Base-by-base conservation (phyloP, 1,139 yeast genomes). In the Pichia sorboxylosa region DNA sequence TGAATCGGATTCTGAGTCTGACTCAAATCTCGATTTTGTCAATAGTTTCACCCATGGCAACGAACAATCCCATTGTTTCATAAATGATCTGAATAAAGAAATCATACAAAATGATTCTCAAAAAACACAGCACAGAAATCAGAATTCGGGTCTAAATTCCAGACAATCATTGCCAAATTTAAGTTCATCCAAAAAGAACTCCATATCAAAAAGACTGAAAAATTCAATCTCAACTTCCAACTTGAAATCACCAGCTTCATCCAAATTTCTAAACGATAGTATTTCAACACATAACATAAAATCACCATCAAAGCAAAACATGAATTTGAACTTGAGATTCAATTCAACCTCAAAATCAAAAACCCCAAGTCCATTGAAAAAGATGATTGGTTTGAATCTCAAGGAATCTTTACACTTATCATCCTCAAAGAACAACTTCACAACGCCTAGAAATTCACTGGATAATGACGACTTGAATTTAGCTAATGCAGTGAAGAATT, bases 291-390 rank as follows among this genome's bases (percentile, higher is more conserved):
- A n/a, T n/a, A n/a, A n/a, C n/a, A n/a, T n/a, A n/a, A n/a, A n/a
- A n/a, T n/a, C n/a, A n/a, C n/a, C n/a, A n/a, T n/a, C n/a, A n/a
- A n/a, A n/a, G n/a, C n/a, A n/a, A n/a, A n/a, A n/a, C n/a, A n/a
- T n/a, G n/a, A n/a, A n/a, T n/a, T n/a, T n/a, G n/a, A n/a, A n/a
- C n/a, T n/a, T n/a, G n/a, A n/a, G n/a, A n/a, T n/a, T n/a, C n/a
- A n/a, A n/a, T n/a, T n/a, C n/a, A n/a, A n/a, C n/a, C n/a, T n/a
- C n/a, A n/a, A n/a, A n/a, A n/a, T n/a, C n/a, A n/a, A 35, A 35
- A 17, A 34, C 43, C 7, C 35, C 31, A 6, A 41, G 46, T 17
- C 48, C 48, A 9, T 29, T 44, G 6, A 44, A 44, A 24, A 38
- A 38, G 23, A 20, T 44, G 9, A 26, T 19, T 18, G n/a, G n/a